Evolutionary conservation across 352 stramenopile genomes (phyloP).

Genomic region (Halophytophthora polymorphica): DNA sequence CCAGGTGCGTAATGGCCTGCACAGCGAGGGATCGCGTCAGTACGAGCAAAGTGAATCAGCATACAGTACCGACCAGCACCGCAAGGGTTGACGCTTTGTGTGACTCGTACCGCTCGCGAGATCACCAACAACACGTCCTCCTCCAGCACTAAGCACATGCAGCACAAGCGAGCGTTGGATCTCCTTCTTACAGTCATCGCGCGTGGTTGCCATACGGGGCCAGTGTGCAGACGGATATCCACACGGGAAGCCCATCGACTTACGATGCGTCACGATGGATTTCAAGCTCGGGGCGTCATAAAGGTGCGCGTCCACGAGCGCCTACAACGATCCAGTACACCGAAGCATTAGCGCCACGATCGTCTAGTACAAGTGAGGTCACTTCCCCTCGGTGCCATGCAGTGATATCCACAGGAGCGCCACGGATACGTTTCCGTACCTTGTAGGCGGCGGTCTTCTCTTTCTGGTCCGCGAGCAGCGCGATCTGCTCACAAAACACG

Average conservation of each 20-base stretch:
- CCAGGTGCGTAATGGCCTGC: constrained; percentile 73
- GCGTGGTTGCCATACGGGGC: no score
- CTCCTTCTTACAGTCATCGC: neutral
- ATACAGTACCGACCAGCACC: no score
- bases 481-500: constrained; percentile 38
- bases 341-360: no score
- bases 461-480: constrained; percentile 66
- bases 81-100: neutral
- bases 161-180: neutral
- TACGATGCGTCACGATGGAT: constrained; percentile 68
- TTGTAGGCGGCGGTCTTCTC: constrained; percentile 78
- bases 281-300: constrained; percentile 44
- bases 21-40: neutral
- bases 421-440: constrained; percentile 17
- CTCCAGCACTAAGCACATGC: constrained; percentile 44
- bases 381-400: neutral
- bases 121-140: constrained; percentile 80
- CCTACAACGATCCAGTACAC: constrained; percentile 16
- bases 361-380: neutral
- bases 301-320: constrained; percentile 47
- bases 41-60: neutral
- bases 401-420: neutral
- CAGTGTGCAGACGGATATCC: constrained; percentile 7
- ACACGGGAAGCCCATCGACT: no score
- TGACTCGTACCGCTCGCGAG: constrained; percentile 50